phyloP scores from a whole-genome alignment of 371 early-diverging fungal genomes.

The Dichotomocladium elegans region DNA sequence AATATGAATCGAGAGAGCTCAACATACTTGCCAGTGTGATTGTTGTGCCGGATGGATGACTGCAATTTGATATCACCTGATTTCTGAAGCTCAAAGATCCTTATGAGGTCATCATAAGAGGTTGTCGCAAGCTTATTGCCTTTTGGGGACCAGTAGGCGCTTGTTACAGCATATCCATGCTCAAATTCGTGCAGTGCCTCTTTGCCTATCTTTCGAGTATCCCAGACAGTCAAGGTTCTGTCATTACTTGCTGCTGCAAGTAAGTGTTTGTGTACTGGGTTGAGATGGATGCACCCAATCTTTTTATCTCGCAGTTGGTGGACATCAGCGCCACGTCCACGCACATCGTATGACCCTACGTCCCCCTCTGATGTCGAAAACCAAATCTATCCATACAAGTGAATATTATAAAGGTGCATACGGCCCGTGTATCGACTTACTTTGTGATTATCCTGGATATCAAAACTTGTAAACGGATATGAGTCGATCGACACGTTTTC shows the following conservation, averaged over 20 bases:
- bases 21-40: constrained; percentile 59
- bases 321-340: constrained; percentile 1
- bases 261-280: constrained; percentile 57
- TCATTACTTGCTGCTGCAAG: constrained; percentile 70
- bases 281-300: constrained; percentile 65
- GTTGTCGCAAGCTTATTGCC: constrained; percentile 48
- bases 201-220: constrained; percentile 55
- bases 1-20: too few species aligned
- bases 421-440: constrained; percentile 10
- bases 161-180: constrained; percentile 62
- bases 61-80: constrained; percentile 31
- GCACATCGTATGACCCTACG: constrained; percentile 49
- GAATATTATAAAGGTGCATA: background rate
- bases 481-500: constrained; percentile 36
- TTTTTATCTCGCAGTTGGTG: constrained; percentile 55
- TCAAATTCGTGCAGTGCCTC: constrained; percentile 37
- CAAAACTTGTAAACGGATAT: constrained; percentile 40
- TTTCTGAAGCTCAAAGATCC: constrained; percentile 43
- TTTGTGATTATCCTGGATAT: constrained; percentile 39
- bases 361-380: constrained; percentile 63
- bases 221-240: constrained; percentile 70
- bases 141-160: constrained; percentile 68
- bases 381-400: constrained; percentile 32
- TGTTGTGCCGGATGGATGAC: constrained; percentile 58
- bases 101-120: constrained; percentile 49